Conservation (phyloP, 257 asterid genomes). For the Solanum boliviense region DNA sequence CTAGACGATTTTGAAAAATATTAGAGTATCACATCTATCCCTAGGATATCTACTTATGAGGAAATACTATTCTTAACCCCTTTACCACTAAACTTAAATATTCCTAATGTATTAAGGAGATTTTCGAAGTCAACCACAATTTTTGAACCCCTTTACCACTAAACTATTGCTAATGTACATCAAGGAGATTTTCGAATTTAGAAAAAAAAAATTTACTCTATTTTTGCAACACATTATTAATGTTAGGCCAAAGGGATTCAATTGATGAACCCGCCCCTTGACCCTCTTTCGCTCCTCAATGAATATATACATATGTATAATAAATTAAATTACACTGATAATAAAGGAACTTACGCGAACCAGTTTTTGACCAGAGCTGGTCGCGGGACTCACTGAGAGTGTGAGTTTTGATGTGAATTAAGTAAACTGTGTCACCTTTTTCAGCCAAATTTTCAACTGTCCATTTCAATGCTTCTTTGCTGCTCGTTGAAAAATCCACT, state of each 20-base stretch:
- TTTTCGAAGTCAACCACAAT: neutral
- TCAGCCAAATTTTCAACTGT: constrained; percentile 70
- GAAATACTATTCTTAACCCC: neutral
- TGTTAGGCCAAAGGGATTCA: neutral
- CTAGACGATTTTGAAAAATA: neutral
- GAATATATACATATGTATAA: neutral
- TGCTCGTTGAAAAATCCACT: constrained; percentile 84
- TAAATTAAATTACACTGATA: neutral
- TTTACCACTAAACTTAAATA: neutral
- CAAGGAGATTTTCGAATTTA: neutral
- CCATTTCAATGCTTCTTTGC: constrained; percentile 71
- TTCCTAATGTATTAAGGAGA: neutral
- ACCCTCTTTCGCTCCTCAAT: neutral
- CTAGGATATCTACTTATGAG: neutral
- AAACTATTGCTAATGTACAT: neutral
- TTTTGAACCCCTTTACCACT: neutral
- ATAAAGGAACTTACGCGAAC: constrained; percentile 42
- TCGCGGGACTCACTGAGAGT: constrained; percentile 31
- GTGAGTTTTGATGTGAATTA: constrained; percentile 47
- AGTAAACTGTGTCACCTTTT: constrained; percentile 51
- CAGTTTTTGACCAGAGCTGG: constrained; percentile 46
- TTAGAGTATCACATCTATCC: neutral
- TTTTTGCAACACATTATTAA: neutral
- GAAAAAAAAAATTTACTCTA: neutral
- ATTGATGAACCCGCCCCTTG: neutral